Percentiles rank a stretch among this genome's conserved stretches.
phyloP scores from a whole-genome alignment of 768 basidiomycete genomes.

The Fomitopsis serialis region DNA sequence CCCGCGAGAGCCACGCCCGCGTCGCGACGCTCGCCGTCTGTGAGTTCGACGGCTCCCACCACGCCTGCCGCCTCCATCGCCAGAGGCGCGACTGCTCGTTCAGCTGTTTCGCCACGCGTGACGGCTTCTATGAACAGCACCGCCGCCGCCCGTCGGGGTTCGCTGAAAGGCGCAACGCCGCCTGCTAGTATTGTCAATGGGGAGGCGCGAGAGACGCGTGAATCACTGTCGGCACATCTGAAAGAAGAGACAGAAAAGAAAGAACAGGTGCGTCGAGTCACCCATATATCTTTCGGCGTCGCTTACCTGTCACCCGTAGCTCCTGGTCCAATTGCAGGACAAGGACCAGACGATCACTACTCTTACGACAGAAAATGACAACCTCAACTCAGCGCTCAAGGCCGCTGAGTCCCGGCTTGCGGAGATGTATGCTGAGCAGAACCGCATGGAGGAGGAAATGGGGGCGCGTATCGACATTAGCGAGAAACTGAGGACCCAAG shows the following conservation, averaged over 20 bases:
- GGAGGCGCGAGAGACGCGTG: constrained; percentile 49
- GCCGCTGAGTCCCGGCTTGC: constrained; percentile 67
- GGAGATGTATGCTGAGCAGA: constrained; percentile 79
- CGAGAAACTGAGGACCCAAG: constrained; percentile 75
- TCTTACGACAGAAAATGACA: constrained; percentile 61
- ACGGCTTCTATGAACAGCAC: constrained; percentile 44
- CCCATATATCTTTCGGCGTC: constrained; percentile 4
- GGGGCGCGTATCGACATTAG: constrained; percentile 76
- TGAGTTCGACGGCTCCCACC: constrained; percentile 36
- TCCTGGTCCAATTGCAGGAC: constrained; percentile 71
- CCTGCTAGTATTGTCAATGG: constrained; percentile 34
- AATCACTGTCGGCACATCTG: constrained; percentile 54
- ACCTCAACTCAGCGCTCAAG: constrained; percentile 57
- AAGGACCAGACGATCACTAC: constrained; percentile 65
- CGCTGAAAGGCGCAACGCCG: constrained; percentile 37
- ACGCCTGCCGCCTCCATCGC: constrained; percentile 39
- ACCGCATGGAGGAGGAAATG: constrained; percentile 76
- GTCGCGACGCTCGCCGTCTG: constrained; percentile 38
- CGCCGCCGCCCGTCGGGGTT: constrained; percentile 42
- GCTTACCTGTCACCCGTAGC: constrained; percentile 35
- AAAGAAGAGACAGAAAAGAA: constrained; percentile 78
- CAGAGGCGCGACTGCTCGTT: constrained; percentile 57
- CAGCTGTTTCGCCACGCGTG: constrained; percentile 54
- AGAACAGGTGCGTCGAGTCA: constrained; percentile 53
- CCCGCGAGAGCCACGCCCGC: constrained; percentile 39